A percentile compares a stretch with the other conserved stretches of the same genome.
phyloP scores from a whole-genome alignment of 768 basidiomycete genomes.

The Boletus coccyginus region DNA sequence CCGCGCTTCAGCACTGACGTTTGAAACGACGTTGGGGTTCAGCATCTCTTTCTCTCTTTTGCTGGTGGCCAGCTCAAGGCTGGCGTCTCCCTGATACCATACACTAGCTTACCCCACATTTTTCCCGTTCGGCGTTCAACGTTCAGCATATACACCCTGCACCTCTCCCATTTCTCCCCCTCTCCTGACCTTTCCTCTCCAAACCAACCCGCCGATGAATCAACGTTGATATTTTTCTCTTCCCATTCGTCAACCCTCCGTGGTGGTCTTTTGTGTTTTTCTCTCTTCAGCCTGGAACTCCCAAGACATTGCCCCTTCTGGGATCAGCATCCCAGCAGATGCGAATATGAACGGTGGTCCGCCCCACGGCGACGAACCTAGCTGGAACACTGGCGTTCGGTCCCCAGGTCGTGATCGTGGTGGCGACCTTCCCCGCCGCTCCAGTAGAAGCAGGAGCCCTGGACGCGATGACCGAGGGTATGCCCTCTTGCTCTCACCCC shows the following conservation, averaged over 20 bases:
- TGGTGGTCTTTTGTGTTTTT: constrained; percentile 6
- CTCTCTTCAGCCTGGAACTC: constrained; percentile 73
- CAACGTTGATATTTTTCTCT: constrained; percentile 43
- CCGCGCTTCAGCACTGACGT: constrained; percentile 31
- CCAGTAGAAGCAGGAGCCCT: constrained; percentile 80
- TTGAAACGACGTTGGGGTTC: constrained; percentile 28
- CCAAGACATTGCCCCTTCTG: constrained; percentile 75
- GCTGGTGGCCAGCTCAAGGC: constrained; percentile 36
- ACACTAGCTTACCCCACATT: constrained; percentile 7
- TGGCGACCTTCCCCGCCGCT: constrained; percentile 57
- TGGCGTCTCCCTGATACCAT: constrained; percentile 22
- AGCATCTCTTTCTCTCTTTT: constrained; percentile 14
- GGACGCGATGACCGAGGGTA: constrained; percentile 56
- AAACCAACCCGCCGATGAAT: constrained; percentile 32
- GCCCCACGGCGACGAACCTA: constrained; percentile 51
- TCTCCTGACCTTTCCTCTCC: constrained; percentile 20
- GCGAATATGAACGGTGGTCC: constrained; percentile 43
- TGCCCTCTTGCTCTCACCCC: constrained; percentile 20
- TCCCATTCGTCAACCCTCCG: constrained; percentile 26
- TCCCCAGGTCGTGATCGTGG: constrained; percentile 39
- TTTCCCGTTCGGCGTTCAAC: constrained; percentile 10
- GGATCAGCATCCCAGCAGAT: constrained; percentile 70
- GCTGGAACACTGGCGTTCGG: constrained; percentile 49
- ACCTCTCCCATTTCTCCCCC: constrained; percentile 12
- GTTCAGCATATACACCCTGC: constrained; percentile 7